Evolutionary conservation across 345 rosid species (phyloP).

Genomic region (Syzygium grande): DNA sequence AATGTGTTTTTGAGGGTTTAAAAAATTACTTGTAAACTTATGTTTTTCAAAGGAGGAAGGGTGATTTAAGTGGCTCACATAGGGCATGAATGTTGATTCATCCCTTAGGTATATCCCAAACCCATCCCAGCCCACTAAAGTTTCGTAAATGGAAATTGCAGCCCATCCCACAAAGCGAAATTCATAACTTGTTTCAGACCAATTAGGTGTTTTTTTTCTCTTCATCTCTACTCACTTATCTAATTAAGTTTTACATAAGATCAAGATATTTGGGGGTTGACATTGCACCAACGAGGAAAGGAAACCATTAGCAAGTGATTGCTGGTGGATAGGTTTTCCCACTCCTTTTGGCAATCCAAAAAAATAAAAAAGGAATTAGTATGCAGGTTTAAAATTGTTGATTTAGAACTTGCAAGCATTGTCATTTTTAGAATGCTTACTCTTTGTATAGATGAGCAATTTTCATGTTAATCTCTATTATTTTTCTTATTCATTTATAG

Average conservation of each 20-base stretch:
- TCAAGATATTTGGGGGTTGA: not conserved
- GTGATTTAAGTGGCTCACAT: not conserved
- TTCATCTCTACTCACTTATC: not conserved
- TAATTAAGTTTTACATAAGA: not conserved
- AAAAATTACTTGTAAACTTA: not conserved
- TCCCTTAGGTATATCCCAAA: rapidly evolving
- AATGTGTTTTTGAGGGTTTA: not conserved
- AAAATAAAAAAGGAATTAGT: not conserved
- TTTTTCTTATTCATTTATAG: not conserved
- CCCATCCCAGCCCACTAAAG: rapidly evolving
- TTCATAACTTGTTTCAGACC: not conserved
- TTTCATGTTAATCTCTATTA: not conserved
- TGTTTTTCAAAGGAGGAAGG: not conserved
- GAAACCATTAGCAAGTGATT: not conserved
- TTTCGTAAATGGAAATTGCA: not conserved
- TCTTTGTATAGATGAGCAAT: not conserved
- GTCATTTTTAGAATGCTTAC: not conserved
- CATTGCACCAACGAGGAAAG: too few relatives aligned
- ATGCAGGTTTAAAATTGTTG: not conserved
- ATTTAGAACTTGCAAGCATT: not conserved
- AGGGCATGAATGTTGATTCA: not conserved
- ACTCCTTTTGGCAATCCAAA: not conserved
- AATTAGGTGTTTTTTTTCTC: not conserved
- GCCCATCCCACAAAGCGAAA: not conserved
- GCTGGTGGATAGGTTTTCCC: not conserved